phyloP scores from a whole-genome alignment of 331 rosid genomes.

The Rosa hybrid region DNA sequence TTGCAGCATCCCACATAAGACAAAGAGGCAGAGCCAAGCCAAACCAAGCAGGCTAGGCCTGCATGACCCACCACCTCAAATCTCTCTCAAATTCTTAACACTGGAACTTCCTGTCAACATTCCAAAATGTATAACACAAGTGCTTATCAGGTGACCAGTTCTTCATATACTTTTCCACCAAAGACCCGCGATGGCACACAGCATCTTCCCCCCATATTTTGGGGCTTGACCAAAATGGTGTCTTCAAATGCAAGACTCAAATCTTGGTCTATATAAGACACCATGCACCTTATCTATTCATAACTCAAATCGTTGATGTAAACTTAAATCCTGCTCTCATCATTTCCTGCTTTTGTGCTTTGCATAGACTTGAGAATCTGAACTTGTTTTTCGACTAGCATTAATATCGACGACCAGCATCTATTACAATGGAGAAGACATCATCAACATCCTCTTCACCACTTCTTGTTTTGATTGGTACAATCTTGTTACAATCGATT shows the following conservation, averaged over 20 bases:
- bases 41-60: slow-evolving; percentile 1
- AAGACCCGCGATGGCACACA: not conserved
- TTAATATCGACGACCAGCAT: not conserved
- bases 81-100: not conserved
- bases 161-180: slow-evolving; percentile 1
- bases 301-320: not conserved
- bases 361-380: not conserved
- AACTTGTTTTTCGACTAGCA: not conserved
- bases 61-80: not conserved
- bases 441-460: slow-evolving; percentile 17
- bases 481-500: slow-evolving; percentile 4
- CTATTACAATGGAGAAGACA: slow-evolving; percentile 32
- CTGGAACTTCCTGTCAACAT: not conserved
- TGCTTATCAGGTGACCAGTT: not conserved
- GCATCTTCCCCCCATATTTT: slow-evolving; percentile 3
- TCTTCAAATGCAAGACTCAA: slow-evolving; percentile 18
- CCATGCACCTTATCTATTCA: not conserved
- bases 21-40: not conserved
- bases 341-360: not conserved
- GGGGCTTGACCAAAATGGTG: slow-evolving; percentile 2
- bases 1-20: not conserved
- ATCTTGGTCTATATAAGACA: slow-evolving; percentile 11
- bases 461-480: slow-evolving; percentile 22
- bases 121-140: not conserved
- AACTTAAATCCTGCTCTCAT: not conserved